Evolutionary conservation across 2,329 filamentous ascomycete species (phyloP).

Genomic region (Diaporthe australafricana): DNA sequence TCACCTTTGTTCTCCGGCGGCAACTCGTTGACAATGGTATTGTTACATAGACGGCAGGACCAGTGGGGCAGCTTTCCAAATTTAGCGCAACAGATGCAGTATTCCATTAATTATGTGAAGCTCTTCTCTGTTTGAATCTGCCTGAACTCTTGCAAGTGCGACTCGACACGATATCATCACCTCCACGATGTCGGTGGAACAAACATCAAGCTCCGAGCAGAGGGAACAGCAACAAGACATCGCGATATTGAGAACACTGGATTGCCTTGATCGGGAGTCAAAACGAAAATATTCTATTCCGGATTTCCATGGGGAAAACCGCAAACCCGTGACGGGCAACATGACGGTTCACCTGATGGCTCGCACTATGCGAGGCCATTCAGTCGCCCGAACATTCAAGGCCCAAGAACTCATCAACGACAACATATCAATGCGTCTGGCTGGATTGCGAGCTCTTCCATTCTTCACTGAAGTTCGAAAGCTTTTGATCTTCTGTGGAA

Average conservation of each 20-base stretch:
- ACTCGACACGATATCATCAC: too few species aligned
- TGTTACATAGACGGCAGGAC: too few species aligned
- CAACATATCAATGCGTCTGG: background rate
- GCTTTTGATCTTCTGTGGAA: conserved; percentile 7
- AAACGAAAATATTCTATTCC: background rate
- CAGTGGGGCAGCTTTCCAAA: too few species aligned
- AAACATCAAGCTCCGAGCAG: too few species aligned
- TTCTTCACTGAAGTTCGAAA: conserved; percentile 25
- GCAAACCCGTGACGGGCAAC: background rate
- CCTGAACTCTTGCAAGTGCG: background rate
- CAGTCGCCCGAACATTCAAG: conserved; percentile 1
- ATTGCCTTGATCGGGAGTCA: too few species aligned
- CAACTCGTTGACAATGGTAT: too few species aligned
- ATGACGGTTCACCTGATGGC: background rate
- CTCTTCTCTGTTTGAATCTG: too few species aligned
- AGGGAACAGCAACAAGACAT: too few species aligned
- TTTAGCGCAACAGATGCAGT: too few species aligned
- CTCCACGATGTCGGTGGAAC: too few species aligned
- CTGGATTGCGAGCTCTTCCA: background rate
- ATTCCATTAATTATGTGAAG: too few species aligned
- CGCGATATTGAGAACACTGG: background rate
- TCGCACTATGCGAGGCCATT: background rate
- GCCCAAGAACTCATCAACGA: conserved; percentile 15
- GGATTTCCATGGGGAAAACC: background rate
- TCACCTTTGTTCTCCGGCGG: too few species aligned